A percentile compares a stretch with the other conserved stretches of the same genome.
Conservation (phyloP, 2,329 filamentous ascomycete species). For the Nemania diffusa region DNA sequence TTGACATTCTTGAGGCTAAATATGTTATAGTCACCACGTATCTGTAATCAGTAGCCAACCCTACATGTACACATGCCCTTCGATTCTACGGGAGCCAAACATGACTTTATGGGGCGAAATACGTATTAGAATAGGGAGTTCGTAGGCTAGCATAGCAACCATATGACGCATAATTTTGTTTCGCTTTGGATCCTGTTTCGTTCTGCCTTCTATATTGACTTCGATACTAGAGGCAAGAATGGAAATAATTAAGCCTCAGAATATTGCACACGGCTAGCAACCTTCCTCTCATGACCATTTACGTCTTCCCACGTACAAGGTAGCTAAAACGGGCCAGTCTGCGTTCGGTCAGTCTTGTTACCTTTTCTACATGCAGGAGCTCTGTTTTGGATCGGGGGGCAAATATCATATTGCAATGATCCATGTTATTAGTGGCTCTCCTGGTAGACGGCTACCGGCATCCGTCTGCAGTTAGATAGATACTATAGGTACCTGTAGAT, state of each 20-base stretch:
- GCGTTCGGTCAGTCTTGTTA: background rate
- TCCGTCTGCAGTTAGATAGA: background rate
- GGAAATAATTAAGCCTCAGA: background rate
- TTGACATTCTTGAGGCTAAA: background rate
- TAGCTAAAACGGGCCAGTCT: background rate
- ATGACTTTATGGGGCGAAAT: background rate
- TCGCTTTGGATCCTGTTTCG: background rate
- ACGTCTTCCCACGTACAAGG: constrained; percentile 1
- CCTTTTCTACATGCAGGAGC: background rate
- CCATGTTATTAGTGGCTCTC: background rate
- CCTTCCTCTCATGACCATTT: background rate
- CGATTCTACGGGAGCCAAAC: background rate
- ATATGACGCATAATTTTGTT: background rate
- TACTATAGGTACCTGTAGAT: background rate
- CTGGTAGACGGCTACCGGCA: background rate
- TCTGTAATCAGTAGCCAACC: background rate
- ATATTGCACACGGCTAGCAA: background rate
- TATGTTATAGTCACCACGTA: background rate
- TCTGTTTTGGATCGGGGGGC: background rate
- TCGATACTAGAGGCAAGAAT: background rate
- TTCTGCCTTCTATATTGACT: background rate
- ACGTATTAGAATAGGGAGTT: background rate
- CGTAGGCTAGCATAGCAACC: background rate
- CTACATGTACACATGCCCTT: background rate
- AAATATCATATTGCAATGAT: background rate